Evolutionary conservation across 345 rosid genomes (phyloP).

Genomic region (Mercurialis annua): DNA sequence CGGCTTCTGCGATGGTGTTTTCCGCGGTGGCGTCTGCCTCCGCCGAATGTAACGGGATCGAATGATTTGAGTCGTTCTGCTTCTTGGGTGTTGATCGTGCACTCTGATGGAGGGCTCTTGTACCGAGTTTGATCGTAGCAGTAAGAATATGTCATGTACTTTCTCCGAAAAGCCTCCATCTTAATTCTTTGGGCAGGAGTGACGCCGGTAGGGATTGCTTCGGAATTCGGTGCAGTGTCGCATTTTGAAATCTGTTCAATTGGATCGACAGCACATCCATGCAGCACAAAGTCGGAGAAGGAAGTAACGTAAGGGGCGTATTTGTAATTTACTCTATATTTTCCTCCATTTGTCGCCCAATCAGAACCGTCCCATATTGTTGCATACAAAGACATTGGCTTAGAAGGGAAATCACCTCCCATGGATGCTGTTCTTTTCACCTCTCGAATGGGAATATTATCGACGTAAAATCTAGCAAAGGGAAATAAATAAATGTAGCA

Average conservation of each 20-base stretch:
- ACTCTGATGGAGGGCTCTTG: constrained; percentile 62
- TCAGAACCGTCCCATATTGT: constrained; percentile 96
- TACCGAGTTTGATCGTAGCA: constrained; percentile 82
- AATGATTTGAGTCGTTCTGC: constrained; percentile 53
- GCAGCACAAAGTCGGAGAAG: constrained; percentile 71
- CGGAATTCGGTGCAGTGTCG: constrained; percentile 35
- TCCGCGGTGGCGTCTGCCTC: constrained; percentile 23
- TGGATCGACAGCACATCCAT: constrained; percentile 87
- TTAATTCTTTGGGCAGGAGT: constrained; percentile 43
- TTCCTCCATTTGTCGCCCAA: constrained; percentile 98
- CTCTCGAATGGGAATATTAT: constrained; percentile 75
- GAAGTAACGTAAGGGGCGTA: constrained; percentile 72
- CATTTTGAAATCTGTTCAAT: constrained; percentile 56
- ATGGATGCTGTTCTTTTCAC: constrained; percentile 56
- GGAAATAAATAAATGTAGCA: not conserved
- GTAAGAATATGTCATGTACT: constrained; percentile 86
- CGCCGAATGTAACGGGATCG: constrained; percentile 84
- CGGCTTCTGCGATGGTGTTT: constrained; percentile 33
- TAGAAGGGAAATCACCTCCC: constrained; percentile 90
- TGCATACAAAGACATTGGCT: constrained; percentile 93
- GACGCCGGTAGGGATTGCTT: constrained; percentile 35
- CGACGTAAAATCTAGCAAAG: constrained; percentile 67
- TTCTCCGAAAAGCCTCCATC: constrained; percentile 67
- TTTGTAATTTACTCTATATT: constrained; percentile 86
- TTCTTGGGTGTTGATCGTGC: constrained; percentile 55